Percentiles rank a stretch among this genome's conserved stretches.
Conservation (phyloP, 148 eudicot species). For the Cornus florida region DNA sequence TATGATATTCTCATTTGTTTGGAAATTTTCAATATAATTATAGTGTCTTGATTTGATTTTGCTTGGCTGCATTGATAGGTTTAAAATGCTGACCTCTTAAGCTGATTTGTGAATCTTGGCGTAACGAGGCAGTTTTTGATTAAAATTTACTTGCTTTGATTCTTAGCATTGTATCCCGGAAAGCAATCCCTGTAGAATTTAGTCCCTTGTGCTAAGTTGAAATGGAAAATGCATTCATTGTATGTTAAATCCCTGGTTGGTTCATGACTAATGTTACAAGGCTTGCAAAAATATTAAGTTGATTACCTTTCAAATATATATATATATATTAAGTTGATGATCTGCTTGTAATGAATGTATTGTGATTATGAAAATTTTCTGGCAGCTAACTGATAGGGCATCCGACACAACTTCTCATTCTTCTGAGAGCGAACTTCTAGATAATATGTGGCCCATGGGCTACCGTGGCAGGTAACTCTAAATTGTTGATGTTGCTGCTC, state of each 20-base stretch:
- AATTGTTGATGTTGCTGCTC: background rate
- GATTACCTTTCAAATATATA: too few relatives aligned
- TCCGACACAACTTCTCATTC: slow-evolving; percentile 70
- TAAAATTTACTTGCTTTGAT: background rate
- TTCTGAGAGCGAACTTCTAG: slow-evolving; percentile 62
- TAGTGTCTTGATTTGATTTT: background rate
- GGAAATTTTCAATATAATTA: background rate
- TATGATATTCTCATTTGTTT: background rate
- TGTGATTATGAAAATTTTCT: slow-evolving; percentile 24
- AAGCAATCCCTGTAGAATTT: background rate
- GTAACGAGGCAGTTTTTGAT: background rate
- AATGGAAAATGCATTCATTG: background rate
- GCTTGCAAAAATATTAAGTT: background rate
- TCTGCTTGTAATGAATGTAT: slow-evolving; percentile 8
- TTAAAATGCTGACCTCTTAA: background rate
- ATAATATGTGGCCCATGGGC: slow-evolving; percentile 40
- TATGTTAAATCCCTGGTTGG: background rate
- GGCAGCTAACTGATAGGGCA: slow-evolving; percentile 59
- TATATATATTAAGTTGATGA: background rate
- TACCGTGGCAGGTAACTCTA: slow-evolving; percentile 52
- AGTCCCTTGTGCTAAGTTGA: background rate
- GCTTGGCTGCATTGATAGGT: background rate
- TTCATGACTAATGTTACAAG: background rate
- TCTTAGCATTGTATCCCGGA: background rate
- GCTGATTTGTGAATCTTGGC: background rate